Base-by-base conservation (phyloP, 1,139 yeast genomes). In the Geotrichum histeridarum region DNA sequence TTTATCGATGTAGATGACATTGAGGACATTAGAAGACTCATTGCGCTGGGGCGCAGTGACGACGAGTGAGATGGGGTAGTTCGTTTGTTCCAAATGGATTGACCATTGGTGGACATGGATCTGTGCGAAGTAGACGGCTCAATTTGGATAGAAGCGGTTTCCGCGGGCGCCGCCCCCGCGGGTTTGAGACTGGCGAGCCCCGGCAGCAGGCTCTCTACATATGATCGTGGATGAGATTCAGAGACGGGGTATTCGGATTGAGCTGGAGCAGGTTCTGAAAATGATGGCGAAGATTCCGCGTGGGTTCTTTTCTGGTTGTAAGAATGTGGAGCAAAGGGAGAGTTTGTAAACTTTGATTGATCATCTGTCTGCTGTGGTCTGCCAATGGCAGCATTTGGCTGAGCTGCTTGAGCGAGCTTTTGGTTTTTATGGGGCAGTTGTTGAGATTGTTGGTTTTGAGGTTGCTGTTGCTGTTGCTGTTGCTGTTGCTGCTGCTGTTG, bases 1-100 rank as follows among this genome's bases (percentile, higher is more conserved):
- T 65, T 64, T 38, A 31, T 35, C 8, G 43, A 31, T 11, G 38
- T 38, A n/a, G 48, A 31, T 15, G 57, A 42, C 36, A 56, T 37
- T 9, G 59, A 48, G 22, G 39, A 22, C 43, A 51, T 51, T 6
- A 54, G 33, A 41, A 55, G 36, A 12, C 52, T 44, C 48, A 56
- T 38, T 12, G 58, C 35, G 32, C 42, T 48, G 12, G 49, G 55
- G 11, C 55, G 43, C 30, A 53, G 22, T 8, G 55, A 45, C 7
- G 55, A 53, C 27, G 55, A 39, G 33, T 35, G 46, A 8, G 51
- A 39, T 6, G 54, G 54, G 17, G 45, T 38, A 17, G 8, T 39
- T 9, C 39, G 31, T 9, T 50, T 45, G 38, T 52, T 50, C 53
- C 57, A 31, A 53, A 44, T 32, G 35, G 51, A 35, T 18, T 22